Evolutionary conservation across 768 basidiomycete species (phyloP), one percentile per base, ranked within the genome.

Genomic region (Artomyces pyxidatus): DNA sequence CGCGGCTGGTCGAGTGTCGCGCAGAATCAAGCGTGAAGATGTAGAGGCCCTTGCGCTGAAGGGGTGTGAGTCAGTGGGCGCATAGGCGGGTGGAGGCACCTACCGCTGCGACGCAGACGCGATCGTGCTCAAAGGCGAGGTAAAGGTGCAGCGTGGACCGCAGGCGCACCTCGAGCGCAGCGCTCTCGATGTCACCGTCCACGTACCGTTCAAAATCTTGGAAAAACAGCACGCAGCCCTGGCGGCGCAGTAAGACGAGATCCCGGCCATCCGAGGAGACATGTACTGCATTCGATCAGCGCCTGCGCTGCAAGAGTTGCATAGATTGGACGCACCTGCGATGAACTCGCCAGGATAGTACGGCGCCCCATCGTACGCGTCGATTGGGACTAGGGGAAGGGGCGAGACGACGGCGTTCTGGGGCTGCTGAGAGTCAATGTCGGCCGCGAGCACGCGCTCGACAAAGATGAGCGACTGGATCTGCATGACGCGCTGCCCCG

Each of bases 401-500:
- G 42, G 41, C n/a, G 26, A 7, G 16, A 54, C 40, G n/a, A 50
- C 52, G 45, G 23, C n/a, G n/a, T n/a, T n/a, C n/a, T n/a, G n/a
- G n/a, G 37, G 35, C 21, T 28, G 16, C 3, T 28, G 29, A 0
- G 16, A 19, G 38, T 52, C 35, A 0, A 40, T 37, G 17, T 48
- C 29, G 10, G 47, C 44, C 8, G 10, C 25, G 29, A 41, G 47
- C 7, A 44, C 16, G 26, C 53, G 30, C 11, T 32, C 14, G 38
- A 35, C 11, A 19, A 39, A 17, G 25, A 47, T 19, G 5, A 25
- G 47, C 0, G 43, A 46, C 8, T 55, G 40, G 25, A 66, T 56
- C 27, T 74, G 68, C 40, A 80, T 59, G 6, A 78, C 68, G 40
- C 70, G 58, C 3, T 61, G 59, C 16, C 76, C 77, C 1, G 68